phyloP scores from a whole-genome alignment of 2,329 filamentous ascomycete genomes.

The Myriosclerotinia curreyana region DNA sequence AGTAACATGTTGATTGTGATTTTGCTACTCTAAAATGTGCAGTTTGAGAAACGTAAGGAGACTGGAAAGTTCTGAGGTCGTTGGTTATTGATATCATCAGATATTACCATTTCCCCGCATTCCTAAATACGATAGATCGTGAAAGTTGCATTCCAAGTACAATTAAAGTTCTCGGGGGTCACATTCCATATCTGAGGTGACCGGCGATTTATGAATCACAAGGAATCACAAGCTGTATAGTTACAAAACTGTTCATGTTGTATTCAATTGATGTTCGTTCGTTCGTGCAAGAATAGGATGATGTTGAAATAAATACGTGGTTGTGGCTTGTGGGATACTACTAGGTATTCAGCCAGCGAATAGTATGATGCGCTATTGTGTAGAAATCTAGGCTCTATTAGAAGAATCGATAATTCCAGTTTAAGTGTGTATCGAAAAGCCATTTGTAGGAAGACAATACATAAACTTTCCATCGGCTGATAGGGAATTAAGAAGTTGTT shows the following conservation, averaged over 20 bases:
- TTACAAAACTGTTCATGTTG: background rate
- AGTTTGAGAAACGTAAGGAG: too few relatives aligned
- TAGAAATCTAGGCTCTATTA: background rate
- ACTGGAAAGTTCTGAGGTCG: background rate
- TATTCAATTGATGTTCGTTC: background rate
- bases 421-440: too few relatives aligned
- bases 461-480: too few relatives aligned
- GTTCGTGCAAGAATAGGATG: background rate
- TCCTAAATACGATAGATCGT: background rate
- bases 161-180: background rate
- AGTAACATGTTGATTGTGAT: background rate
- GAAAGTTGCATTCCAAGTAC: background rate
- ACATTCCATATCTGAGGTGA: background rate
- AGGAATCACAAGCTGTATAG: background rate
- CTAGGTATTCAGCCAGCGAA: conserved; percentile 1
- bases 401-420: background rate
- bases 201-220: background rate
- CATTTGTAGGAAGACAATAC: too few relatives aligned
- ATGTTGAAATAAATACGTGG: background rate
- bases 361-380: background rate
- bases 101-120: background rate
- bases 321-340: background rate
- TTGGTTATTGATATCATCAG: background rate
- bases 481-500: too few relatives aligned
- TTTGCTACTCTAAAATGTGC: too few relatives aligned